Base-by-base conservation (phyloP, 306 rosid genomes). In the Geum urbanum region DNA sequence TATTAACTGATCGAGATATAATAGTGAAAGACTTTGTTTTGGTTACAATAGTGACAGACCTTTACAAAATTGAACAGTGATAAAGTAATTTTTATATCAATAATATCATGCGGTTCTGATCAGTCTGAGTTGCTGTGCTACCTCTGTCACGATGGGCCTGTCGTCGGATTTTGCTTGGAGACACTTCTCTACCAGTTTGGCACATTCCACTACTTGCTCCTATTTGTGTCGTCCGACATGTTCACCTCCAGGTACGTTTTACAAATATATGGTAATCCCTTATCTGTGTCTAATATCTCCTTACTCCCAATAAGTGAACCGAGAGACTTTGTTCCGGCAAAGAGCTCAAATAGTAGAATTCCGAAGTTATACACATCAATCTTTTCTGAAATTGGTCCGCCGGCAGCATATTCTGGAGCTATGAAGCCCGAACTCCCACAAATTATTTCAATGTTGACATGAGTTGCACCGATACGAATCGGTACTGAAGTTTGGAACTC, bases 61-160 rank as follows among this genome's bases (percentile, higher is more conserved):
- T 27, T 27, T 27, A 27, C 32, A 27, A 22, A 56, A 32, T 9
- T 24, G 9, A 27, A 3, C 8, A 58, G 40, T 52, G 63, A 12
- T 2, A 9, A 43, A n/a, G 12, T 3, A 0, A 14, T 27, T 27
- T 27, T 27, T 27, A 27, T 27, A 27, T 27, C 32, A 27, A 27
- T 27, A 27, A 8, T 37, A 7, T 65, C 20, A 15, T 4, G 50
- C 16, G 60, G 6, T 67, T 49, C 18, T 67, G 48, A 49, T 50
- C 32, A n/a, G n/a, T 15, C 32, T 50, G 19, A 67, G 72, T 9
- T 24, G 27, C 50, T n/a, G 57, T 67, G 72, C 72, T 32, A 67
- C 72, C 46, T 67, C 59, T 3, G 27, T 67, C 47, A 67, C 35
- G 72, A 49, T 19, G 48, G 70, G 72, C 72, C 72, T 67, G 0